A percentile compares a stretch with the other conserved stretches of the same genome.
These are phyloP conservation scores for Draba incana DNA, from an alignment of 345 rosid species.

Conservation along the genomic window DNA sequence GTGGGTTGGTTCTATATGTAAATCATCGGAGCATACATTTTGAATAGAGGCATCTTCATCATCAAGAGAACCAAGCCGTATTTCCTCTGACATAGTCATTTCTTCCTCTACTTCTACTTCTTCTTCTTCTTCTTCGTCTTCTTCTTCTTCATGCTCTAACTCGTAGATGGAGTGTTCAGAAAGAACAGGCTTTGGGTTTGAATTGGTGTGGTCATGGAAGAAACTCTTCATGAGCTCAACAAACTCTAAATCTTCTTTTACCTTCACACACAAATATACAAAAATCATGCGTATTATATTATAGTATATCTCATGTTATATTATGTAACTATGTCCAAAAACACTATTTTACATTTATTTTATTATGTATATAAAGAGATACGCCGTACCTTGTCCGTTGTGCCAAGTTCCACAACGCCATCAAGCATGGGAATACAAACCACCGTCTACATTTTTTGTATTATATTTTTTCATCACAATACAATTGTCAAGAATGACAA, in stretches of 20 bases:
- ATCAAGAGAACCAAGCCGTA: slow-evolving; percentile 79
- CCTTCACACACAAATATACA: slow-evolving; percentile 41
- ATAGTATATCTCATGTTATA: background rate
- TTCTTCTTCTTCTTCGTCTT: slow-evolving; percentile 48
- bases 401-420: slow-evolving; percentile 88
- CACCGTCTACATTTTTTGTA: slow-evolving; percentile 61
- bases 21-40: slow-evolving; percentile 64
- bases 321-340: background rate
- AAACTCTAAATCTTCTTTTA: slow-evolving; percentile 61
- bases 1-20: slow-evolving; percentile 42
- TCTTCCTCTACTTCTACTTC: slow-evolving; percentile 48
- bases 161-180: slow-evolving; percentile 80
- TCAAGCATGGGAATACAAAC: slow-evolving; percentile 89
- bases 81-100: slow-evolving; percentile 72
- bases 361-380: background rate
- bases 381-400: slow-evolving; percentile 64
- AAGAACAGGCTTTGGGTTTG: slow-evolving; percentile 71
- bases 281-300: background rate
- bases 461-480: slow-evolving; percentile 8
- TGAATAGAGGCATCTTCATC: slow-evolving; percentile 60
- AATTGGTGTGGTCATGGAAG: slow-evolving; percentile 52
- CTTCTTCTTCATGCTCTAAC: slow-evolving; percentile 44
- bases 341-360: slow-evolving; percentile 1
- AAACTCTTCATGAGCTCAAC: slow-evolving; percentile 61
- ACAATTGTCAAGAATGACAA: slow-evolving; percentile 4